Percentiles rank a stretch among this genome's conserved stretches.
Evolutionary conservation across 805 yeast species (phyloP).

Genomic region (Cyberlindnera xishuangbannaensis): DNA sequence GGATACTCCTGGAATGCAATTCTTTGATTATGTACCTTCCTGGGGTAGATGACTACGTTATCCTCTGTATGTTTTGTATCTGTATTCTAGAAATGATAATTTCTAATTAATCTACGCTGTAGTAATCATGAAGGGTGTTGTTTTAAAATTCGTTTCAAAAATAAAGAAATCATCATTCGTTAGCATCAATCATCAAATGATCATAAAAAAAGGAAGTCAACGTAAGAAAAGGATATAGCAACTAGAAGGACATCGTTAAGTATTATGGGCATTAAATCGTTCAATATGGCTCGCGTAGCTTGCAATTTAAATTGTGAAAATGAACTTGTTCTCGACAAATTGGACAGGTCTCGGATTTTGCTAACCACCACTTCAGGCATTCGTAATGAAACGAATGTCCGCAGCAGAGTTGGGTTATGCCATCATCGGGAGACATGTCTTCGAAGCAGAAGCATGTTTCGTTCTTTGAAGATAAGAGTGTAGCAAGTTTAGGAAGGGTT

Average conservation of each 20-base stretch:
- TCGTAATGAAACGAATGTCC: constrained; percentile 20
- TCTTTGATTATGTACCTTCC: background rate
- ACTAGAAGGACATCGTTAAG: background rate
- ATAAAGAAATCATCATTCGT: too few species aligned
- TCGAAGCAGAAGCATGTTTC: constrained; percentile 20
- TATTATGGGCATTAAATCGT: background rate
- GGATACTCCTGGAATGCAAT: background rate
- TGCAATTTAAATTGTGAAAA: background rate
- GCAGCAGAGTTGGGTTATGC: constrained; percentile 12
- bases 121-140: background rate
- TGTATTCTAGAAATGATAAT: too few species aligned
- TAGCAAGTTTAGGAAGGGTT: background rate
- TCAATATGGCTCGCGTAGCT: background rate
- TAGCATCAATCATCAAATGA: too few species aligned
- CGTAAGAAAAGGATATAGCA: too few species aligned
- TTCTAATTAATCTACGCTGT: too few species aligned
- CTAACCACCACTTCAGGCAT: constrained; percentile 22
- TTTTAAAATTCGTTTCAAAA: background rate
- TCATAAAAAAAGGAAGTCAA: too few species aligned
- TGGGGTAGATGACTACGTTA: too few species aligned
- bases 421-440: constrained; percentile 1
- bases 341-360: constrained; percentile 20
- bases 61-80: too few species aligned
- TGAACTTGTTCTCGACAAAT: constrained; percentile 16
- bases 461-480: background rate